phyloP scores from a whole-genome alignment of 148 eudicot species.

The Rhododendron henanense region DNA sequence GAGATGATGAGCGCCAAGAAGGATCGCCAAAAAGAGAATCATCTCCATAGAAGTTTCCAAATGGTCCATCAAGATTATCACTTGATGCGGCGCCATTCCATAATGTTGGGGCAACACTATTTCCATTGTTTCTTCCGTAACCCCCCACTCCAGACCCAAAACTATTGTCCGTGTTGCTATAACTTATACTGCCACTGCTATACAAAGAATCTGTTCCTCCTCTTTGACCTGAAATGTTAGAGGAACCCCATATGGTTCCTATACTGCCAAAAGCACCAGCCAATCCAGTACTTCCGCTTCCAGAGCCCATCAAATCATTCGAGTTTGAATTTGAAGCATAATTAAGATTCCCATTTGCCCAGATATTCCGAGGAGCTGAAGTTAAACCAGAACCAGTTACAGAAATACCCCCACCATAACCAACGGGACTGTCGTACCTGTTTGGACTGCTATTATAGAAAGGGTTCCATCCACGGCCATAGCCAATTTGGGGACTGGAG shows the following conservation, averaged over 20 bases:
- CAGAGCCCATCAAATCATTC: slow-evolving; percentile 39
- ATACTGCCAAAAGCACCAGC: slow-evolving; percentile 37
- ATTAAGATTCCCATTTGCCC: slow-evolving; percentile 61
- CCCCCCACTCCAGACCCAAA: slow-evolving; percentile 37
- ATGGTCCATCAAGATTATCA: slow-evolving; percentile 41
- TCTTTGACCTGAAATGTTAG: slow-evolving; percentile 41
- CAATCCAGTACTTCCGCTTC: slow-evolving; percentile 36
- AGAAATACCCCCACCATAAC: slow-evolving; percentile 45
- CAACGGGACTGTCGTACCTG: slow-evolving; percentile 43
- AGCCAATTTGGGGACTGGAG: slow-evolving; percentile 41
- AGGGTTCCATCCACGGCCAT: slow-evolving; percentile 52
- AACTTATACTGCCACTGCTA: slow-evolving; percentile 31
- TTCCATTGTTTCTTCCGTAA: slow-evolving; percentile 42
- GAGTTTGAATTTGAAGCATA: slow-evolving; percentile 37
- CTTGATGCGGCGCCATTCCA: slow-evolving; percentile 42
- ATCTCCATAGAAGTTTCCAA: slow-evolving; percentile 49
- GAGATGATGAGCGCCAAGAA: slow-evolving; percentile 59
- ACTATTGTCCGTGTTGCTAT: slow-evolving; percentile 34
- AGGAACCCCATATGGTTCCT: slow-evolving; percentile 74
- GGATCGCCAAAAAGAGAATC: slow-evolving; percentile 42
- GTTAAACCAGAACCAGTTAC: slow-evolving; percentile 46
- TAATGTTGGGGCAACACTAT: slow-evolving; percentile 27
- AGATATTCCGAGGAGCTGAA: slow-evolving; percentile 49
- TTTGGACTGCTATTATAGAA: slow-evolving; percentile 38
- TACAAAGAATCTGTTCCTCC: slow-evolving; percentile 39